A percentile compares a stretch with the other conserved stretches of the same genome.
Evolutionary conservation across 2,329 filamentous ascomycete species (phyloP).

Genomic region (Magnaporthiopsis rhizophila): DNA sequence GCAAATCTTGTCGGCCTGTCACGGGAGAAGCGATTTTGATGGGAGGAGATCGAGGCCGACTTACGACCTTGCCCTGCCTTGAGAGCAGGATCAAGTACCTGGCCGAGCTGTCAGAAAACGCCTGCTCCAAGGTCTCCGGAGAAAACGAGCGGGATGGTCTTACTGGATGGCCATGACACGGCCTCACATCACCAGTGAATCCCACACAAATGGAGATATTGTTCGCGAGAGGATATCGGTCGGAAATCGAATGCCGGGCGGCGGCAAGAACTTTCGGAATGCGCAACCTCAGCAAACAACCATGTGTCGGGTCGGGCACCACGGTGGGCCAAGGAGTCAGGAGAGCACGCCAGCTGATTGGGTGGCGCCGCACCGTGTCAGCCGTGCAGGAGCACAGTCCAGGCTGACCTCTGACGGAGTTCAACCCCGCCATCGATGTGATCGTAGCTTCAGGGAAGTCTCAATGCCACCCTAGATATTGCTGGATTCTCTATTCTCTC

Average conservation of each 20-base stretch:
- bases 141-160: constrained; percentile 13
- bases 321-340: background rate
- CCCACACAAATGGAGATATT: background rate
- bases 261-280: background rate
- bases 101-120: constrained; percentile 7
- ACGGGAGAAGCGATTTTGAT: constrained; percentile 25
- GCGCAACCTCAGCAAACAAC: background rate
- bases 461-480: too few relatives aligned
- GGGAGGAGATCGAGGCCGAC: constrained; percentile 31
- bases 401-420: too few relatives aligned
- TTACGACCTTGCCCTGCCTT: constrained; percentile 96
- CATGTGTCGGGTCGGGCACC: background rate
- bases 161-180: constrained; percentile 44
- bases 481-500: too few relatives aligned
- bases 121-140: background rate
- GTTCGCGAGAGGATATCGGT: background rate
- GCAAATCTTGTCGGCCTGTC: background rate
- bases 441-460: too few relatives aligned
- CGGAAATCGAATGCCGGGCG: background rate
- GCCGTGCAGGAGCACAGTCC: background rate
- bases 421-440: background rate
- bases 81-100: constrained; percentile 98
- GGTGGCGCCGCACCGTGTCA: background rate
- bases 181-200: constrained; percentile 7
- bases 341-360: background rate